A percentile compares a stretch with the other conserved stretches of the same genome.
Conservation (phyloP, 805 yeast species). For the Yarrowia sp. region DNA sequence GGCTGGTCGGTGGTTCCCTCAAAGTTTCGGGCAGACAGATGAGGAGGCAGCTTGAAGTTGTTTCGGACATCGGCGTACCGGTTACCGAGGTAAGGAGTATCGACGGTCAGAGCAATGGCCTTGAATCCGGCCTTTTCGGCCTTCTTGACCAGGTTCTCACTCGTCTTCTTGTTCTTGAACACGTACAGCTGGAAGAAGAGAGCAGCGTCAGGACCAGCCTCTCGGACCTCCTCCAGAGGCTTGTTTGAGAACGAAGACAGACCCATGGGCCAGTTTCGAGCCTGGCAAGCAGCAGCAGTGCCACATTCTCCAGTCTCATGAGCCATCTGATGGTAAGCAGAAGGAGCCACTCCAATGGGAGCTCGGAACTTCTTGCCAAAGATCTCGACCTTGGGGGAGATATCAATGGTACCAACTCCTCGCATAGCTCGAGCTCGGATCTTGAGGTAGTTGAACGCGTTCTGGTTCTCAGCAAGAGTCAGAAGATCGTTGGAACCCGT, state of each 20-base stretch:
- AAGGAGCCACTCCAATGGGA: constrained; percentile 42
- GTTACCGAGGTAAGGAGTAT: constrained; percentile 54
- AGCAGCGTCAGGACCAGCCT: constrained; percentile 33
- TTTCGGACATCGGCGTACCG: constrained; percentile 49
- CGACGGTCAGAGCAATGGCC: constrained; percentile 55
- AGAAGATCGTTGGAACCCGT: constrained; percentile 37
- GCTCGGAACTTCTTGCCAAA: constrained; percentile 34
- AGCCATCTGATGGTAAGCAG: constrained; percentile 40
- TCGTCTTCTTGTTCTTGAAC: constrained; percentile 36
- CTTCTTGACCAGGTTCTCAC: constrained; percentile 32
- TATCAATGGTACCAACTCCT: constrained; percentile 36
- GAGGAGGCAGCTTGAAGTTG: constrained; percentile 33
- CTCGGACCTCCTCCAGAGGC: constrained; percentile 35
- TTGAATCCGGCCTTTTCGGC: constrained; percentile 40
- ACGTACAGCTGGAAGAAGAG: constrained; percentile 38
- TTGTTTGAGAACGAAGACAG: constrained; percentile 35
- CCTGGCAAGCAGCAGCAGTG: constrained; percentile 39
- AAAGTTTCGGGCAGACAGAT: constrained; percentile 36
- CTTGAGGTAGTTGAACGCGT: constrained; percentile 34
- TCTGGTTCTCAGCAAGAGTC: constrained; percentile 36
- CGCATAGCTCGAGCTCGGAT: constrained; percentile 37
- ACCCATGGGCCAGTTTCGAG: constrained; percentile 37
- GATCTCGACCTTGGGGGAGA: constrained; percentile 30
- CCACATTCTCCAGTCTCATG: constrained; percentile 40
- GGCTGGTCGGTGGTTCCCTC: constrained; percentile 29